Base-by-base conservation (phyloP, 345 rosid genomes). In the Microthlaspi erraticum region DNA sequence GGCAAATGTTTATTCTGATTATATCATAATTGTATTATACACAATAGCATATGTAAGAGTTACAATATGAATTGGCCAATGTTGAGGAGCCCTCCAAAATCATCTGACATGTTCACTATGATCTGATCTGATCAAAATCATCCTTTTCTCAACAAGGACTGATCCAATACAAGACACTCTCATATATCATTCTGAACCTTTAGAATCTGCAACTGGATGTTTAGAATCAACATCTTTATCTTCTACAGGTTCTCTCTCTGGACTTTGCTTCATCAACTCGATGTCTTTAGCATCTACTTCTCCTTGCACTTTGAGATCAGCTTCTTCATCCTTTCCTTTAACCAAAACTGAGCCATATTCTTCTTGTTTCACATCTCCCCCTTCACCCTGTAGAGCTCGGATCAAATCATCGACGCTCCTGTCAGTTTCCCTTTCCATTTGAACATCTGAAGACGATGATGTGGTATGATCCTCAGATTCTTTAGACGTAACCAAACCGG, bases 401-500 rank as follows among this genome's bases (percentile, higher is more conserved):
- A 74, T 53, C 64, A 74, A 56, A 74, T 74, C 78, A 68, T 74
- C 78, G 0, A 74, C 73, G 23, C 78, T 67, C 5, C 58, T 37
- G 20, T 74, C 78, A 60, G 18, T 68, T 68, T 74, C 69, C 26
- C 4, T 68, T 52, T 62, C 36, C 62, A 11, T 43, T 34, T 71
- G 37, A 54, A 52, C 64, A 68, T 44, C 51, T 53, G 69, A 20
- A 52, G 64, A 26, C 3, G 45, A 26, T 3, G 45, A 42, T 23
- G 50, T 26, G 18, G 50, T 52, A 60, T 67, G 50, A 16, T 64
- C 66, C 50, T 67, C 58, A 52, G 68, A 12, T 52, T 74, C 73
- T 29, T 52, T 74, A 36, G 43, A 9, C 8, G 36, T n/a, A 31
- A 48, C 66, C 49, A 65, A 65, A 31, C 44, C 58, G 38, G 73